A percentile compares a stretch with the other conserved stretches of the same genome.
Evolutionary conservation across 805 yeast genomes (phyloP).

Genomic region (Metschnikowia baotianmanensis): DNA sequence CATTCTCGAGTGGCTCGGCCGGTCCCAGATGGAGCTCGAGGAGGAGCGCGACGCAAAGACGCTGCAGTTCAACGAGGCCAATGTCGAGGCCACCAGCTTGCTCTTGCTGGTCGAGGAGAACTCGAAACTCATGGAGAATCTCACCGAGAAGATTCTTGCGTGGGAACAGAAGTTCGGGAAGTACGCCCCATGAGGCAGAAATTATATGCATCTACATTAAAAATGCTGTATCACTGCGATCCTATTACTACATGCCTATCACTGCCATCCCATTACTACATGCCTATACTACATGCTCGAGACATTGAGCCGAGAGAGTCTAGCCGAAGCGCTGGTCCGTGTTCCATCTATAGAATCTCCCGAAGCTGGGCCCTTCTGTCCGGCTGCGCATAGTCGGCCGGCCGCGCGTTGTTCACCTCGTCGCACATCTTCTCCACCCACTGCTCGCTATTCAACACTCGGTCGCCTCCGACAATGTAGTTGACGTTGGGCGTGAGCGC

Average conservation of each 20-base stretch:
- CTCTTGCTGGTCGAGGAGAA: constrained; percentile 49
- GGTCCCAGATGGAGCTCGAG: constrained; percentile 81
- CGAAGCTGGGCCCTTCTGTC: constrained; percentile 41
- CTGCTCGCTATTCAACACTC: constrained; percentile 31
- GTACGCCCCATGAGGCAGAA: constrained; percentile 34
- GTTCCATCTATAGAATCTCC: constrained; percentile 22
- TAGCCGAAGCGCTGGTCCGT: neutral
- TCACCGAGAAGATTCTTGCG: constrained; percentile 64
- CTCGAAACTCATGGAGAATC: constrained; percentile 61
- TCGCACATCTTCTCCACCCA: constrained; percentile 38
- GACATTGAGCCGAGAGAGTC: neutral
- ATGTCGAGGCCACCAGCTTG: constrained; percentile 8
- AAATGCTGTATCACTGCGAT: neutral
- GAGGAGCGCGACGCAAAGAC: constrained; percentile 43
- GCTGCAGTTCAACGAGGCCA: constrained; percentile 11
- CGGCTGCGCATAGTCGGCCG: constrained; percentile 22
- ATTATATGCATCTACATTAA: neutral
- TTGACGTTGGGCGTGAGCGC: constrained; percentile 54
- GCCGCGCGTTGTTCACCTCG: constrained; percentile 21
- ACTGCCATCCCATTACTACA: no score
- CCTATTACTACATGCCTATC: no score
- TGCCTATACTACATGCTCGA: no score
- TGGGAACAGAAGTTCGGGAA: constrained; percentile 81
- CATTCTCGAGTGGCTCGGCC: constrained; percentile 83
- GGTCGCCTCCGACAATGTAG: constrained; percentile 73